phyloP scores from a whole-genome alignment of 176 grass and related monocot species.

The Echinochloa phyllopogon region DNA sequence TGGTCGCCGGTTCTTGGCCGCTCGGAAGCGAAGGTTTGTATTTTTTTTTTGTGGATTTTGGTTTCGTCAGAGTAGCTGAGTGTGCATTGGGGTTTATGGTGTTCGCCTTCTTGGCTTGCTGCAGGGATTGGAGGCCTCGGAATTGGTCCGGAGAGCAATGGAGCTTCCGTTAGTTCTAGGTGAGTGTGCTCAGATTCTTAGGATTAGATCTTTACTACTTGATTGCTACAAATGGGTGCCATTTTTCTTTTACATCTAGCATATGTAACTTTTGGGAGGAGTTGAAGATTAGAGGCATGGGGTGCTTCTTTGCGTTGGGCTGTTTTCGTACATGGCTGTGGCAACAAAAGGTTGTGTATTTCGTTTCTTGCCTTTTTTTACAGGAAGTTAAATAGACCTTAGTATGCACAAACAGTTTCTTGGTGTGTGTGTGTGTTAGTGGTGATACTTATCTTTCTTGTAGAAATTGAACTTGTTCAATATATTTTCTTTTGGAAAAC shows the following conservation, averaged over 20 bases:
- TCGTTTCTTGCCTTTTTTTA: neutral
- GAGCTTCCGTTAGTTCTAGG: constrained; percentile 43
- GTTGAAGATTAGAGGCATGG: neutral
- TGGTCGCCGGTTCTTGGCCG: constrained; percentile 30
- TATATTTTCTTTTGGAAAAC: neutral
- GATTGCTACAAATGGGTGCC: neutral
- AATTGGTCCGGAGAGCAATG: constrained; percentile 36
- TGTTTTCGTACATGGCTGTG: neutral
- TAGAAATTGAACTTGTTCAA: constrained; percentile 9
- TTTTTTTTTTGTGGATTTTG: neutral
- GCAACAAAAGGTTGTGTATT: neutral
- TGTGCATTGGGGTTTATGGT: constrained; percentile 37
- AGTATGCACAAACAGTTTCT: neutral
- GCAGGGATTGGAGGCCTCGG: constrained; percentile 32
- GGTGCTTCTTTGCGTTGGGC: neutral
- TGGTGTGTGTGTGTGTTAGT: neutral
- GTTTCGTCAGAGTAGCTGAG: constrained; percentile 1
- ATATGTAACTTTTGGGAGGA: constrained; percentile 10
- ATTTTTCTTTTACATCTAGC: neutral
- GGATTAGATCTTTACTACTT: neutral
- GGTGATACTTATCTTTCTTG: neutral
- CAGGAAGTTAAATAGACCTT: no score
- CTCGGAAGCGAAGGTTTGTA: constrained; percentile 40
- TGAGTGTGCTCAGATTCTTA: constrained; percentile 31
- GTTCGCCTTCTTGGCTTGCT: constrained; percentile 42